Base-by-base conservation (phyloP, 2,329 filamentous ascomycete species). In the Dothistroma pini region DNA sequence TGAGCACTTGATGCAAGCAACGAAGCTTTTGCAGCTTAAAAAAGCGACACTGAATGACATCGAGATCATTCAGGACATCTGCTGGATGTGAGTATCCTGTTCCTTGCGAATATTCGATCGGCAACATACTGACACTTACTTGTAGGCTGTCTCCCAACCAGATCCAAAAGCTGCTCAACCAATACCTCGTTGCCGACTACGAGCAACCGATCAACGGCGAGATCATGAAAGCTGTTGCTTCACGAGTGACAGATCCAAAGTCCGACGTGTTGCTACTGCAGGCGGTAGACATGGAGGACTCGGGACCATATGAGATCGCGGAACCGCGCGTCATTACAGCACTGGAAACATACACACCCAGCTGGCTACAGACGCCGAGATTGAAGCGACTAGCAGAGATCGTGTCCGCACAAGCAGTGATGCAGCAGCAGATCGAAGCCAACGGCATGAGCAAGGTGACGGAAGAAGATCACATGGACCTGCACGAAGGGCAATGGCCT, bases 1-100 rank as follows among this genome's bases (percentile, higher is more conserved):
- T 59, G 95, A 99, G 81, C 95, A 99, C 81, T 80, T 99, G 69
- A 99, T 99, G 95, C 93, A 97, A 90, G 95, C 95, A 57, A 99
- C 95, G 21, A 99, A 99, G 81, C 87, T 99, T 66, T 83, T 99
- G 66, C 95, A 99, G 77, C 83, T 99, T 66, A 99, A 99, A 87
- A 99, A 99, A 81, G 95, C 95, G 9, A 99, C 95, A 0, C 80
- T 99, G 74, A 99, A 97, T 75, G 95, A 99, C 73, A 99, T 99
- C 71, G 95, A 99, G 79, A 99, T 99, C 71, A 99, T 99, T 72
- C 95, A 99, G 80, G 95, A 99, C 75, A 99, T 99, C 71, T 99
- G 95, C 84, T 97, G 93, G 93, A 97, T 97, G 93, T 96, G 80
- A 86, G 90, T 85, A 53, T 41, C 25, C n/a, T 16, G n/a, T 2